Evolutionary conservation across 257 asterid genomes (phyloP).

Genomic region (Agastache rugosa): DNA sequence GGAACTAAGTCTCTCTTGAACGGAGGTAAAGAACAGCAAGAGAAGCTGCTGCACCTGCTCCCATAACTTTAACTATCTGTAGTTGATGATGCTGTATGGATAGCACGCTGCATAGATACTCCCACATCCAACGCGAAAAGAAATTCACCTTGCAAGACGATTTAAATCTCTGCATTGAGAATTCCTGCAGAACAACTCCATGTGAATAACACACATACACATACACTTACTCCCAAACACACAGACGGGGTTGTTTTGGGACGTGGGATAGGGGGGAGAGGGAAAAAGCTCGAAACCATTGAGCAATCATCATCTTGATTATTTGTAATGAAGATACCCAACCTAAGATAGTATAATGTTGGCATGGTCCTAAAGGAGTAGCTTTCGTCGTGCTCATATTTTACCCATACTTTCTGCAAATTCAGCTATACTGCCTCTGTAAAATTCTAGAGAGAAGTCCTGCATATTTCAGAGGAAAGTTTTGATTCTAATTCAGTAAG

Average conservation of each 20-base stretch:
- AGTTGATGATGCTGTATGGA: conserved; percentile 37
- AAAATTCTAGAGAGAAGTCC: conserved; percentile 83
- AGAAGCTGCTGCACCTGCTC: conserved; percentile 60
- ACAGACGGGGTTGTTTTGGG: not conserved
- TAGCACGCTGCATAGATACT: conserved; percentile 43
- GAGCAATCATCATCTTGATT: conserved; percentile 24
- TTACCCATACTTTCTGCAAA: conserved; percentile 55
- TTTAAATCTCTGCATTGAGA: conserved; percentile 65
- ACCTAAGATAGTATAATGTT: conserved; percentile 50
- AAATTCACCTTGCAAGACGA: conserved; percentile 63
- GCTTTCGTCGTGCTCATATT: conserved; percentile 57
- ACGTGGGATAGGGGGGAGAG: not conserved
- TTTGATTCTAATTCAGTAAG: conserved; percentile 38
- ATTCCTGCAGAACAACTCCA: conserved; percentile 55
- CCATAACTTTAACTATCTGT: conserved; percentile 44
- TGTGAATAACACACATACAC: conserved; percentile 23
- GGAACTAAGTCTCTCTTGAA: conserved; percentile 28
- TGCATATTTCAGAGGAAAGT: conserved; percentile 59
- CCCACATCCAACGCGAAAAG: conserved; percentile 61
- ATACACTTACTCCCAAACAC: not conserved
- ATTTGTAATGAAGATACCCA: conserved; percentile 40
- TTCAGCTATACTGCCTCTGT: conserved; percentile 64
- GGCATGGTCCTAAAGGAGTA: conserved; percentile 37
- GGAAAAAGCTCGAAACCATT: not conserved
- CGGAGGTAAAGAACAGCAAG: conserved; percentile 54